Evolutionary conservation across 176 grass and related monocot genomes (phyloP).

Genomic region (Oryza meyeriana): DNA sequence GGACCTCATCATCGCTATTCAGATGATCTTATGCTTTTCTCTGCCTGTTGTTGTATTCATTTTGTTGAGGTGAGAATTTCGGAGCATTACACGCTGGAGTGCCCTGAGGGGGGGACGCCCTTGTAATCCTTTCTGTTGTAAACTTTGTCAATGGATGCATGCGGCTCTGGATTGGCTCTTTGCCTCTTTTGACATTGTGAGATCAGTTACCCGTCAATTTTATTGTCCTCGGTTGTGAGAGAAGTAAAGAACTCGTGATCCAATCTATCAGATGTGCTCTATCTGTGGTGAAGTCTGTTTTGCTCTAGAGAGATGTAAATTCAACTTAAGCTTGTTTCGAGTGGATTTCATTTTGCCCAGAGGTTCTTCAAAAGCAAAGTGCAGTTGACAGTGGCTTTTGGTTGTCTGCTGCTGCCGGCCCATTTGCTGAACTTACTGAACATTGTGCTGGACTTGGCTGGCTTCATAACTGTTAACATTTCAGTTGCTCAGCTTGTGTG

Average conservation of each 20-base stretch:
- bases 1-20: conserved; percentile 16
- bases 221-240: conserved; percentile 33
- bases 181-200: conserved; percentile 16
- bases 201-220: conserved; percentile 22
- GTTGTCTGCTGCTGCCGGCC: background rate
- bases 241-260: conserved; percentile 30
- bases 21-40: conserved; percentile 27
- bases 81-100: conserved; percentile 11
- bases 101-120: background rate
- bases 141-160: conserved; percentile 30
- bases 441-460: background rate
- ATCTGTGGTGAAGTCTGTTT: conserved; percentile 30
- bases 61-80: conserved; percentile 36
- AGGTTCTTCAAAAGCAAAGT: background rate
- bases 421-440: conserved; percentile 25
- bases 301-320: conserved; percentile 31
- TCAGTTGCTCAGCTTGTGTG: background rate
- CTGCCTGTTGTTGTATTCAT: conserved; percentile 38
- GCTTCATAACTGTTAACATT: background rate
- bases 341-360: background rate
- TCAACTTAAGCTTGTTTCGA: background rate
- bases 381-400: background rate
- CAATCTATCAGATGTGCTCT: conserved; percentile 11
- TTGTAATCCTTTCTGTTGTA: conserved; percentile 31
- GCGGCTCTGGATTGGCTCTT: background rate